A percentile compares a stretch with the other conserved stretches of the same genome.
Conservation (phyloP, 495 filamentous ascomycete species). For the Parathielavia appendiculata region DNA sequence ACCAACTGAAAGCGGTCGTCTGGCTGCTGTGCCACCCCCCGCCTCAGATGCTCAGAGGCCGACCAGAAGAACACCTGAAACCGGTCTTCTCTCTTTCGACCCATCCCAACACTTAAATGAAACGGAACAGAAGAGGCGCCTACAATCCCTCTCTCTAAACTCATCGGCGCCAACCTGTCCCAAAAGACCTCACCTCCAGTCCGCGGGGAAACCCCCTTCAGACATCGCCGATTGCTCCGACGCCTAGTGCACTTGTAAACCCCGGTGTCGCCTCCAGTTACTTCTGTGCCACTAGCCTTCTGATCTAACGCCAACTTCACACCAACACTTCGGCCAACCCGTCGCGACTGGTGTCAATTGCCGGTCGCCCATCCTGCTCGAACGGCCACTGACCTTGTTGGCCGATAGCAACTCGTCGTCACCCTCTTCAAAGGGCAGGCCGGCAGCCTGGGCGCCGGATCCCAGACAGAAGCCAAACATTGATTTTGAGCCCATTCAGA, state of each 20-base stretch:
- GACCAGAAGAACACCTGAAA: neutral
- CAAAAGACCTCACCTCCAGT: neutral
- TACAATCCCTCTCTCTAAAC: neutral
- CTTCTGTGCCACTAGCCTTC: neutral
- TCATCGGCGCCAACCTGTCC: neutral
- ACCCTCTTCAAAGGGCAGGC: neutral
- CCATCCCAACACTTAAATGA: neutral
- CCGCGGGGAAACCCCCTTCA: neutral
- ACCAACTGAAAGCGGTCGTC: neutral
- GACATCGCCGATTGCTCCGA: neutral
- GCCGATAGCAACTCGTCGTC: neutral
- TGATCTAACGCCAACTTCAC: neutral
- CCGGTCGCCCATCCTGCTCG: neutral
- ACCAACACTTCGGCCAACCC: neutral
- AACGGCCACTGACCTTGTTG: neutral
- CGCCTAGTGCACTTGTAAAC: neutral
- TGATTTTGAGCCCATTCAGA: neutral
- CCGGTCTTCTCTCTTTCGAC: neutral
- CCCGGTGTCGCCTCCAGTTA: neutral
- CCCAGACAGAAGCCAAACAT: neutral
- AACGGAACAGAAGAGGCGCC: neutral
- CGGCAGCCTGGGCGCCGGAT: neutral
- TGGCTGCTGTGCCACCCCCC: slow-evolving; percentile 8
- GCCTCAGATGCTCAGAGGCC: neutral
- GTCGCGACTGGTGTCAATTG: neutral